Conservation (phyloP, 805 yeast genomes). For the Metschnikowia picachoensis region DNA sequence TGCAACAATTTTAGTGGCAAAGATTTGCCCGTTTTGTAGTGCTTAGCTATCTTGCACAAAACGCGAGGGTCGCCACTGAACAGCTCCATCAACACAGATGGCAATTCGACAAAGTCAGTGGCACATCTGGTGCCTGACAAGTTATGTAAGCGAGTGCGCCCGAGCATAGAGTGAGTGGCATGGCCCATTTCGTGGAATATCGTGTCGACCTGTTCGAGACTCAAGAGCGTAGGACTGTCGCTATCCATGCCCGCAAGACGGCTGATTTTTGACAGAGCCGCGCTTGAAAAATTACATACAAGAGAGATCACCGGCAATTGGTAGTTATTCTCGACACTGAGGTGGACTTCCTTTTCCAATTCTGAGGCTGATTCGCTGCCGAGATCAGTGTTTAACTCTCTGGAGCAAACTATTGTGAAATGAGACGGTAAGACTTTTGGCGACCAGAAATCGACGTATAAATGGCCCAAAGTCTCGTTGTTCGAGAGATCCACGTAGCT, state of each 20-base stretch:
- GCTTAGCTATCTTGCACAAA: slow-evolving; percentile 65
- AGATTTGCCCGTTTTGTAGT: slow-evolving; percentile 61
- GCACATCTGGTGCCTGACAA: slow-evolving; percentile 93
- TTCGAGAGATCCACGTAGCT: slow-evolving; percentile 61
- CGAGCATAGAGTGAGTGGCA: slow-evolving; percentile 97
- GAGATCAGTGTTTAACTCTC: slow-evolving; percentile 53
- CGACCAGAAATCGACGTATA: slow-evolving; percentile 85
- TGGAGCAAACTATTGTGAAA: slow-evolving; percentile 92
- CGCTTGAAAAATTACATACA: slow-evolving; percentile 66
- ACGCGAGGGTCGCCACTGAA: slow-evolving; percentile 84
- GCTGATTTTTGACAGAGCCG: slow-evolving; percentile 17
- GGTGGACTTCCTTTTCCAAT: slow-evolving; percentile 27
- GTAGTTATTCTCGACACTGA: slow-evolving; percentile 46
- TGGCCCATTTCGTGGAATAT: slow-evolving; percentile 99
- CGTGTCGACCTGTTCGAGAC: slow-evolving; percentile 83
- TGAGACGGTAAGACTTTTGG: slow-evolving; percentile 86
- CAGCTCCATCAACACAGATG: slow-evolving; percentile 93
- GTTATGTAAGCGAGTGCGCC: slow-evolving; percentile 84
- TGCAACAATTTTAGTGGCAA: slow-evolving; percentile 50
- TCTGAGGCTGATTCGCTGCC: slow-evolving; percentile 27
- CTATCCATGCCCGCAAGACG: slow-evolving; percentile 25
- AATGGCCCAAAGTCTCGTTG: slow-evolving; percentile 62
- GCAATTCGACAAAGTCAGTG: slow-evolving; percentile 94
- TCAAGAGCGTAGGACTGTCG: slow-evolving; percentile 49
- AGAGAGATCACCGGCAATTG: slow-evolving; percentile 90